These are phyloP conservation scores for Wickerhamomyces hampshirensis DNA, from an alignment of 805 yeast genomes.

Conservation along the genomic window DNA sequence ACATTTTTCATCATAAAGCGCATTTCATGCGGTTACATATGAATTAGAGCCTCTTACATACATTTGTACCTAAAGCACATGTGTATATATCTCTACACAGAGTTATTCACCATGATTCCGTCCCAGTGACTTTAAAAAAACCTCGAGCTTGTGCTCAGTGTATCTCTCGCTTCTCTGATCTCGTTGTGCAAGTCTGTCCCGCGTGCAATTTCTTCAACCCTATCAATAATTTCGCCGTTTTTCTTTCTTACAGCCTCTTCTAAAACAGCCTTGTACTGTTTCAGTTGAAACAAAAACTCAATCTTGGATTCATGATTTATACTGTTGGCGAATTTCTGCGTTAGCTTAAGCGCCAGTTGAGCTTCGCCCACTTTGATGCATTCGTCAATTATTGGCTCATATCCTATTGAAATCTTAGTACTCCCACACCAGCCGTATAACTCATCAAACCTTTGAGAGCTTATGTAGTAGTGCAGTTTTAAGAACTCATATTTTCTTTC, in stretches of 20 bases:
- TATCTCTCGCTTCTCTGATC: constrained; percentile 9
- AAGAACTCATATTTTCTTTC: constrained; percentile 54
- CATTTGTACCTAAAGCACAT: too few relatives aligned
- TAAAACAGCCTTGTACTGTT: constrained; percentile 16
- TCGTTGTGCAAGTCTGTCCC: constrained; percentile 2
- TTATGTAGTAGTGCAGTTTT: constrained; percentile 43
- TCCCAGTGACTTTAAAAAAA: constrained; percentile 7
- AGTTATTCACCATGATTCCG: too few relatives aligned
- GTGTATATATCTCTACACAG: too few relatives aligned
- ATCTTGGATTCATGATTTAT: constrained; percentile 14
- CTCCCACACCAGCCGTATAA: constrained; percentile 47
- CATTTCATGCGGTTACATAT: too few relatives aligned
- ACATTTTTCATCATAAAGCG: too few relatives aligned
- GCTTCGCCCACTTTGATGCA: constrained; percentile 13
- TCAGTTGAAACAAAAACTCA: constrained; percentile 14
- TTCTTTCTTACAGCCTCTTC: constrained; percentile 19
- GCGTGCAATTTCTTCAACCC: constrained; percentile 5
- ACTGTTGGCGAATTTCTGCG: constrained; percentile 9
- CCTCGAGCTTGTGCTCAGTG: constrained; percentile 11
- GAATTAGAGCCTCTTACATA: too few relatives aligned
- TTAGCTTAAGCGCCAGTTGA: constrained; percentile 15
- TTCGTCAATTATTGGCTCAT: constrained; percentile 43
- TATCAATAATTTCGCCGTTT: constrained; percentile 12
- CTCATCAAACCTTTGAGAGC: constrained; percentile 46
- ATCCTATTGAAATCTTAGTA: constrained; percentile 67